Evolutionary conservation across 495 filamentous ascomycete genomes (phyloP), one percentile per base, ranked within the genome.

Genomic region (Margaritispora aquatica): DNA sequence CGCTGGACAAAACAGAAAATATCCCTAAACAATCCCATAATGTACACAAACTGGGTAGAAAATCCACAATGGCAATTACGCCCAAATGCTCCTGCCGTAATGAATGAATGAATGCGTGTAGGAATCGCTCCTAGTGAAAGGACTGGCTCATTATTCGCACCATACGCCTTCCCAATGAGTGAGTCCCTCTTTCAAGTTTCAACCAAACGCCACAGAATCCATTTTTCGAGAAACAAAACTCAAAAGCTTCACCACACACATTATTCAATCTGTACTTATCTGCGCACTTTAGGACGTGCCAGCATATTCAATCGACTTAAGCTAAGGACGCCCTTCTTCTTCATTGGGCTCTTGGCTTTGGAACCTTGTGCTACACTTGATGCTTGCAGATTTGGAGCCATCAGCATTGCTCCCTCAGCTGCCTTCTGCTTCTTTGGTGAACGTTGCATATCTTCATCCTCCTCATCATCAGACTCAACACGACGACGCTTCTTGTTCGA

Each of bases 401-500:
- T 57, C 13, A 64, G 63, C 56, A 60, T 59, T 34, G 24, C 17
- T 7, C 62, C 62, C 23, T 63, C 63, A 22, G 58, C 59, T 10
- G 48, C 21, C 55, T 65, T 68, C 61, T 66, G 70, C 75, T 79
- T 78, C 72, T 80, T 81, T 31, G 70, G 71, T 5, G 61, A 60
- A 10, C 59, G 51, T n/a, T 64, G 74, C 29, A 29, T 21, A 41
- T 73, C 68, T 27, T 53, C 50, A 10, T 65, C 65, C 15, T 77
- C 74, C 27, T 78, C 74, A 59, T 80, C 80, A 61, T 80, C 77
- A 26, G 70, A 73, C 51, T 66, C 74, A 26, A 74, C 76, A 17
- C 84, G 79, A 56, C 79, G 79, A 48, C 87, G 78, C 74, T 90
- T 90, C 76, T 92, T 89, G 73, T 87, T 89, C 2, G 72, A 66